Evolutionary conservation across 2,329 filamentous ascomycete genomes (phyloP).

Genomic region (Harringtonia aguacate): DNA sequence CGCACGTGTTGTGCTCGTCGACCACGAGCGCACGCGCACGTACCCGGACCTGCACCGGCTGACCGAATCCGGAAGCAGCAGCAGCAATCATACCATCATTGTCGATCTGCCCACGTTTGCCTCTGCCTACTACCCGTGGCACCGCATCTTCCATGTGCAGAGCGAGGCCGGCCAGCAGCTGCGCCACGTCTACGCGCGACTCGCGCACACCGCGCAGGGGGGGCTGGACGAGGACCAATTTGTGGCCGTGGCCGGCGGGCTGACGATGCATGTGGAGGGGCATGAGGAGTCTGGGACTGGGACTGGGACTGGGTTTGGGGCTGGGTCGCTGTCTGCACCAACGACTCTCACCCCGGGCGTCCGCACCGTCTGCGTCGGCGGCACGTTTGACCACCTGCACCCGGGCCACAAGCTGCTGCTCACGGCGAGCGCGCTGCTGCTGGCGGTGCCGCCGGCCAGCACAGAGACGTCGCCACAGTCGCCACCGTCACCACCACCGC

Average conservation of each 20-base stretch:
- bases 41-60: conserved; percentile 26
- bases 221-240: conserved; percentile 39
- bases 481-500: no score
- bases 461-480: no score
- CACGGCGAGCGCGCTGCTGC: conserved; percentile 69
- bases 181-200: conserved; percentile 34
- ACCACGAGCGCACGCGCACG: conserved; percentile 35
- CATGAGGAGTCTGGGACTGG: no score
- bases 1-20: conserved; percentile 61
- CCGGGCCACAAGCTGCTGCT: conserved; percentile 93
- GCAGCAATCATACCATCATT: conserved; percentile 22
- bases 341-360: conserved; percentile 18
- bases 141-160: conserved; percentile 52
- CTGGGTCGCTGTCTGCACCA: no score
- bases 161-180: conserved; percentile 53
- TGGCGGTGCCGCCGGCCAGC: conserved; percentile 37
- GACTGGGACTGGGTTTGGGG: no score
- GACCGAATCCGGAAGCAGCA: conserved; percentile 27
- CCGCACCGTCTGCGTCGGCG: conserved; percentile 67
- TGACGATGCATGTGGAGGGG: conserved; percentile 24
- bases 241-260: conserved; percentile 39
- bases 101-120: conserved; percentile 30
- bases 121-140: conserved; percentile 48
- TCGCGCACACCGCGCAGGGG: conserved; percentile 36
- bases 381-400: conserved; percentile 94